Conservation (phyloP, 345 rosid species). For the Populus alba region DNA sequence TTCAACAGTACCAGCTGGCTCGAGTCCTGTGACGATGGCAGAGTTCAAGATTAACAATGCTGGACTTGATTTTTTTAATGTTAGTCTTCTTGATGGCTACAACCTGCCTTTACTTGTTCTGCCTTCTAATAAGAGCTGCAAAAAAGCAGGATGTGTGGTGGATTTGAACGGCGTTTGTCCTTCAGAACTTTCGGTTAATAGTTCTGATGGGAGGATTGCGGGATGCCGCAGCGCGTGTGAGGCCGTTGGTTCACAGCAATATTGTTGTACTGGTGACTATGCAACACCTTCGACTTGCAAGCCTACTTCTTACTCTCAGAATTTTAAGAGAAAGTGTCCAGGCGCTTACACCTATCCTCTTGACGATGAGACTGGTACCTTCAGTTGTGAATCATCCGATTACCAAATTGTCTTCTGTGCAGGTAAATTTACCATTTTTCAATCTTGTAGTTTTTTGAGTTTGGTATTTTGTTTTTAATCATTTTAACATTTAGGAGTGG, state of each 20-base stretch:
- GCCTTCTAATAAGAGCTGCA: conserved; percentile 62
- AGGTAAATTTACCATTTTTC: too few relatives aligned
- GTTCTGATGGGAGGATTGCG: conserved; percentile 36
- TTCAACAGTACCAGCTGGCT: conserved; percentile 53
- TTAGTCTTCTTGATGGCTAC: conserved; percentile 89
- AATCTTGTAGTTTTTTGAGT: too few relatives aligned
- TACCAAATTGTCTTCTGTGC: too few relatives aligned
- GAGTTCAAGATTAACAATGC: conserved; percentile 78
- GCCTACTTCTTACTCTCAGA: background rate
- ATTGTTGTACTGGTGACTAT: conserved; percentile 73
- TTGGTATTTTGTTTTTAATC: too few relatives aligned
- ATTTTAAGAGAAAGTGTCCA: background rate
- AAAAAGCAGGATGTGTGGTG: conserved; percentile 63
- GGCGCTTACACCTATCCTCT: too few relatives aligned
- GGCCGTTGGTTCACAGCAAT: conserved; percentile 64
- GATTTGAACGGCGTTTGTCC: conserved; percentile 78
- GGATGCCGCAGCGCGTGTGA: conserved; percentile 93
- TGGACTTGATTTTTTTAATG: conserved; percentile 69
- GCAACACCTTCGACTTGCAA: conserved; percentile 67
- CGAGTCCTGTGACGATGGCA: conserved; percentile 74
- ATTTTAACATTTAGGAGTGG: background rate
- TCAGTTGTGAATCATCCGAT: too few relatives aligned
- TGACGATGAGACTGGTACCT: too few relatives aligned
- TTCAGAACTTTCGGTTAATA: conserved; percentile 60
- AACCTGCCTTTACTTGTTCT: conserved; percentile 73